Percentiles rank a stretch among this genome's conserved stretches.
Evolutionary conservation across 257 asterid genomes (phyloP).

Genomic region (Nemophila menziesii): DNA sequence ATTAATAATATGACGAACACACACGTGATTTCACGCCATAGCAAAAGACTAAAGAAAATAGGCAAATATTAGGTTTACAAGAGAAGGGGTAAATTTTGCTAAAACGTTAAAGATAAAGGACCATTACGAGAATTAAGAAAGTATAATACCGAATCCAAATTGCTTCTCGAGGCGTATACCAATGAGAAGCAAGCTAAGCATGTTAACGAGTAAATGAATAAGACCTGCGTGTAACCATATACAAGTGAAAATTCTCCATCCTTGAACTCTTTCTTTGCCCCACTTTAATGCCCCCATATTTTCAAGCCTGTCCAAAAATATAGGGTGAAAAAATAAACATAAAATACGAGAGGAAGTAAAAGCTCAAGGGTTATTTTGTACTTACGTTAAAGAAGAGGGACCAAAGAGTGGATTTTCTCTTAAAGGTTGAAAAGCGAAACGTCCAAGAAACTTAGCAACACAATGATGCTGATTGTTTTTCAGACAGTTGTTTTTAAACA

Average conservation of each 20-base stretch:
- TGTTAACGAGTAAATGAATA: slow-evolving; percentile 68
- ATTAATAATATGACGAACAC: no score
- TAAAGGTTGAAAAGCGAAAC: slow-evolving; percentile 90
- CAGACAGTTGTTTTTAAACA: slow-evolving; percentile 85
- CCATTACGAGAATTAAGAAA: no score
- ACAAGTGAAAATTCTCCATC: slow-evolving; percentile 81
- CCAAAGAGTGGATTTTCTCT: slow-evolving; percentile 91
- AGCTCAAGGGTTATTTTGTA: no score
- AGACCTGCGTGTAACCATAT: slow-evolving; percentile 94
- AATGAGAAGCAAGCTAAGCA: slow-evolving; percentile 71
- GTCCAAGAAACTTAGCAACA: slow-evolving; percentile 69
- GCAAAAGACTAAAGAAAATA: no score
- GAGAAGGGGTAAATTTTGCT: no score
- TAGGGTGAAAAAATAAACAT: background rate
- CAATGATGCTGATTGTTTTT: slow-evolving; percentile 36
- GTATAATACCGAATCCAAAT: slow-evolving; percentile 67
- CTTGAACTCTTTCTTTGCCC: slow-evolving; percentile 52
- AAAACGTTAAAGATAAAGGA: no score
- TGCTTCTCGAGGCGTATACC: slow-evolving; percentile 93
- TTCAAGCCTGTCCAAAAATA: slow-evolving; percentile 47
- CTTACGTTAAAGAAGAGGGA: slow-evolving; percentile 78
- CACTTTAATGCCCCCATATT: slow-evolving; percentile 72
- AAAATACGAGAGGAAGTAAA: background rate
- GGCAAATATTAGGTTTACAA: no score
- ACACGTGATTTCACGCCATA: no score